A percentile compares a stretch with the other conserved stretches of the same genome.
These are phyloP conservation scores for Nyssa sinensis DNA, from an alignment of 148 eudicot genomes.

Conservation along the genomic window DNA sequence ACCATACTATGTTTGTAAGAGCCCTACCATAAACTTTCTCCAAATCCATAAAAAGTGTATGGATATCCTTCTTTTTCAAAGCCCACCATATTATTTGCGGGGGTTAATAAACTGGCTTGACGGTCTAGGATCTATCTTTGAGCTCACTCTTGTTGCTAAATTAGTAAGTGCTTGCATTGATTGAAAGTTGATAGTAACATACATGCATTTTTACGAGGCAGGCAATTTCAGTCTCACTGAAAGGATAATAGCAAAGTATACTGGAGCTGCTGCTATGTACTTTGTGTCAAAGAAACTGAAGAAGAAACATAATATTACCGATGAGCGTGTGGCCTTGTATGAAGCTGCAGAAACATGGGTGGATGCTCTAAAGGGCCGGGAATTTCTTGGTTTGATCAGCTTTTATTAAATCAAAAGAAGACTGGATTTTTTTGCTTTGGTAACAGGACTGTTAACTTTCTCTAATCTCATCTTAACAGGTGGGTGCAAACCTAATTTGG, in stretches of 20 bases:
- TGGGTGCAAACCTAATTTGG: constrained; percentile 75
- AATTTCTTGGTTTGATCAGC: constrained; percentile 64
- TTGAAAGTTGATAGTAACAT: not conserved
- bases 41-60: no score
- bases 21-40: no score
- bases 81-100: no score
- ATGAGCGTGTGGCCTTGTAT: constrained; percentile 81
- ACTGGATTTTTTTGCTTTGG: not conserved
- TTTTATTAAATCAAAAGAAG: not conserved
- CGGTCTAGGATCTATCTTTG: no score
- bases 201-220: constrained; percentile 20
- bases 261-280: constrained; percentile 95
- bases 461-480: constrained; percentile 37
- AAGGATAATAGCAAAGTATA: constrained; percentile 72
- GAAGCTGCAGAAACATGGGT: constrained; percentile 98
- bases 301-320: constrained; percentile 79
- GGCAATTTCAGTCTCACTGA: constrained; percentile 89
- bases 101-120: no score
- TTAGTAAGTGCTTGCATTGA: not conserved
- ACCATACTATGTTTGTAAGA: no score
- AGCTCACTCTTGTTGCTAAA: not conserved
- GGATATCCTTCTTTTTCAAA: no score
- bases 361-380: constrained; percentile 76
- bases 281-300: constrained; percentile 87
- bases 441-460: not conserved